Base-by-base conservation (phyloP, 192 early-diverging fungal genomes). In the Funneliformis mosseae region DNA sequence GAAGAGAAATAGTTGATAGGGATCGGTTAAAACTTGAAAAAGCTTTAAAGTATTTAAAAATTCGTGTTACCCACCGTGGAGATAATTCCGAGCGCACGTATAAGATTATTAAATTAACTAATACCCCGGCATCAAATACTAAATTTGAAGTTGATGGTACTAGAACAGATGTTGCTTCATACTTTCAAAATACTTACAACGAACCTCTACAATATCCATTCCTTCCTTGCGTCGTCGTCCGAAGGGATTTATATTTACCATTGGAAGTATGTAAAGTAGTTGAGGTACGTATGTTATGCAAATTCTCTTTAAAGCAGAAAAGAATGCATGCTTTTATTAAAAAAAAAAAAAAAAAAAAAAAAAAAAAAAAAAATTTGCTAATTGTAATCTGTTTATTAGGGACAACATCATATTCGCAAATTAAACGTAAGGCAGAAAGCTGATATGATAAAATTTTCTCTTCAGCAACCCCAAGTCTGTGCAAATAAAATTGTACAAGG, bases 231-330 rank as follows among this genome's bases (percentile, higher is more conserved):
- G 88, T 95, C 27, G 91, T 95, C 23, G 94, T 96, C 39, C 83
- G 89, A 41, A 90, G 90, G 66, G 88, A 90, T 63, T 80, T 87
- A 14, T 90, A 91, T 70, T 83, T 99, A 45, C 97, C 97, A 46
- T 91, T 99, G 88, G 97, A 99, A 87, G 89, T 98, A 42, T 97
- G 96, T 85, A 88, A 90, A 25, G 88, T 99, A 43, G 84, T 92
- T 60, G 76, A 82, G 60, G 83, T 82, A 76, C 21, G 45, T 60
- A 33, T 33, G 0, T 2, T 33, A 33, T 33, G 33, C 33, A 33
- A 33, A 33, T 33, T 33, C 3, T 33, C 33, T 33, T 33, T 33
- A 33, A 33, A 33, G 33, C 33, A 2, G 33, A 33, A 33, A 33
- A 2, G 3, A 33, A 33, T 2, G 33, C 33, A 33, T 33, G 3